Conservation (phyloP, 2,329 filamentous ascomycete species). For the Fusarium humuli region DNA sequence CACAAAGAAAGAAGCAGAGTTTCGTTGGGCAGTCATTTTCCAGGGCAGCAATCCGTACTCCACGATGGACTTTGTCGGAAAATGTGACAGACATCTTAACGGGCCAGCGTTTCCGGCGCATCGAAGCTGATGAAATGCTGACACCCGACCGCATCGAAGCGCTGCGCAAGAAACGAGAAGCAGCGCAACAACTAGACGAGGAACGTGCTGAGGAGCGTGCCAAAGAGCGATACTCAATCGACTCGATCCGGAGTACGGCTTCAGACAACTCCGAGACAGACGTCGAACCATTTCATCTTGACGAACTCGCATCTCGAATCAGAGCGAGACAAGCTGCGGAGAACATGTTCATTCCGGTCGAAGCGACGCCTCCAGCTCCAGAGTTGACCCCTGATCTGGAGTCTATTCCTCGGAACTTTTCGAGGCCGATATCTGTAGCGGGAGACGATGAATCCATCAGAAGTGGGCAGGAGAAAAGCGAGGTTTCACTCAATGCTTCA, state of each 20-base stretch:
- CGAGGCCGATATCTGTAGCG: constrained; percentile 6
- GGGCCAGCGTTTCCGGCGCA: constrained; percentile 64
- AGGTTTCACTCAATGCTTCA: neutral
- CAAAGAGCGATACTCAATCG: constrained; percentile 38
- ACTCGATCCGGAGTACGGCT: constrained; percentile 40
- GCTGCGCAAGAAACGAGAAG: constrained; percentile 54
- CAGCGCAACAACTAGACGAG: constrained; percentile 41
- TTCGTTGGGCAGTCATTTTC: constrained; percentile 23
- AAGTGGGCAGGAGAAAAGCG: constrained; percentile 12
- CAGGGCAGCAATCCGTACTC: constrained; percentile 37
- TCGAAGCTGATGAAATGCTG: constrained; percentile 70
- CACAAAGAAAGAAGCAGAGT: constrained; percentile 54
- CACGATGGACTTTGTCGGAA: constrained; percentile 66
- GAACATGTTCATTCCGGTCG: constrained; percentile 6
- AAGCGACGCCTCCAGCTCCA: constrained; percentile 18
- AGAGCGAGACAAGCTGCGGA: constrained; percentile 50
- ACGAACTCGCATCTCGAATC: constrained; percentile 59
- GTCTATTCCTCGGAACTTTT: constrained; percentile 45
- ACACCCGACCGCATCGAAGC: constrained; percentile 64
- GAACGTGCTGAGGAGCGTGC: constrained; percentile 12
- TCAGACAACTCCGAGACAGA: constrained; percentile 53
- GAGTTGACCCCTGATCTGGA: constrained; percentile 32
- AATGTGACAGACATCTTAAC: constrained; percentile 69
- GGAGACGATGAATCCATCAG: constrained; percentile 12
- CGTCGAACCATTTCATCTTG: constrained; percentile 62